Conservation (phyloP, 345 rosid species). For the Punica granatum region DNA sequence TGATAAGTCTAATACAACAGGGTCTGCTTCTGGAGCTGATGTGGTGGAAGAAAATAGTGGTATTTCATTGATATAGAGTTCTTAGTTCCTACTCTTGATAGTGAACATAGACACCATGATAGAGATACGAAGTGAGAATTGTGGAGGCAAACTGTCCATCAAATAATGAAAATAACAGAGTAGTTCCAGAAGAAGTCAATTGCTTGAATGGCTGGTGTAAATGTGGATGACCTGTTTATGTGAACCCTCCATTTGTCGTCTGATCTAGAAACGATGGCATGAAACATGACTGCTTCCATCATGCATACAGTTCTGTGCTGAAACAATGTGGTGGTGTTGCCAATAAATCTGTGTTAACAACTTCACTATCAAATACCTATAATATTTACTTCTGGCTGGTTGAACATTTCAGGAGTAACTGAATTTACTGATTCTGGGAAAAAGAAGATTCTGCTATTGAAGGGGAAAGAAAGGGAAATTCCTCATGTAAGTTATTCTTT, state of each 20-base stretch:
- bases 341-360: not conserved
- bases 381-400: not conserved
- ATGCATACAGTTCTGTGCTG: too few species aligned
- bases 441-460: conserved; percentile 47
- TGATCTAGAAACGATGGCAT: not conserved
- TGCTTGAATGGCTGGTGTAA: too few species aligned
- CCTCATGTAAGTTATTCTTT: conserved; percentile 5
- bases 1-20: conserved; percentile 26
- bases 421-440: conserved; percentile 29
- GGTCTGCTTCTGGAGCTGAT: conserved; percentile 33
- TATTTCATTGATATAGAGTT: conserved; percentile 15
- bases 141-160: not conserved
- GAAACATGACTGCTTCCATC: too few species aligned
- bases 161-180: not conserved
- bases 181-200: not conserved
- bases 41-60: conserved; percentile 39
- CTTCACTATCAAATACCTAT: not conserved
- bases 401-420: conserved; percentile 28
- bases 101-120: not conserved
- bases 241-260: not conserved
- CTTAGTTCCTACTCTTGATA: not conserved
- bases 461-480: conserved; percentile 50
- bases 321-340: not conserved
- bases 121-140: not conserved
- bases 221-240: not conserved